Evolutionary conservation across 2,329 filamentous ascomycete genomes (phyloP), one percentile per base, ranked within the genome.

Genomic region (Fusarium solani-melongenae): DNA sequence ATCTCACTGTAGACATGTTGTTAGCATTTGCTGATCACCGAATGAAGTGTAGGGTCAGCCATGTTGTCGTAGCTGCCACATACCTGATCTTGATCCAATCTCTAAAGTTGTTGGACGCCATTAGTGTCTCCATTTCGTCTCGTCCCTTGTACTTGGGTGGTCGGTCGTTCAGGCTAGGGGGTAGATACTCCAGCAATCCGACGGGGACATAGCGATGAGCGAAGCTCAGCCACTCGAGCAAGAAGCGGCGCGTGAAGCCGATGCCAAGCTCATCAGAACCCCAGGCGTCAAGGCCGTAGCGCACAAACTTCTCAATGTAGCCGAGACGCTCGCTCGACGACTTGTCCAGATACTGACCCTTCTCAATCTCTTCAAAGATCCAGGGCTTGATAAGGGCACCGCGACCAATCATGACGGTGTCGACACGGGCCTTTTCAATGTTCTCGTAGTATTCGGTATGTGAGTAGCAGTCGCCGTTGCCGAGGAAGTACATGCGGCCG

Each of bases 41-140:
- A 31, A 7, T 3, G 46, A n/a, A 31, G 17, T 3, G 10, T 7
- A 31, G 10, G 46, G 17, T 8, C 44, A 11, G 24, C 2, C 8
- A 4, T 6, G 4, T 2, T 27, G 6, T 9, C 31, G 14, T 24
- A 39, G 12, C 6, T 14, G 66, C 62, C 67, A 87, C 91, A 82
- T 89, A 96, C 95, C 92, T 97, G 79, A 99, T 97, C 86, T 98
- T 98, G 82, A 99, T 95, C 96, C 96, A 99, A 83, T 99, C 96
- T 84, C 92, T 93, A 85, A 97, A 98, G 83, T 98, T 95, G 72
- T 91, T 90, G 83, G 95, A 98, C 15, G 92, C 92, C 84, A 99
- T 88, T 74, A 99, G 85, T n/a, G 94, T 97, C 88, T 99, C 96
- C 80, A 99, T 83, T 62, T 99, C 96, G 82, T 96, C 92, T 67